Evolutionary conservation across 2,329 filamentous ascomycete species (phyloP).

Genomic region (Nemania sp.): DNA sequence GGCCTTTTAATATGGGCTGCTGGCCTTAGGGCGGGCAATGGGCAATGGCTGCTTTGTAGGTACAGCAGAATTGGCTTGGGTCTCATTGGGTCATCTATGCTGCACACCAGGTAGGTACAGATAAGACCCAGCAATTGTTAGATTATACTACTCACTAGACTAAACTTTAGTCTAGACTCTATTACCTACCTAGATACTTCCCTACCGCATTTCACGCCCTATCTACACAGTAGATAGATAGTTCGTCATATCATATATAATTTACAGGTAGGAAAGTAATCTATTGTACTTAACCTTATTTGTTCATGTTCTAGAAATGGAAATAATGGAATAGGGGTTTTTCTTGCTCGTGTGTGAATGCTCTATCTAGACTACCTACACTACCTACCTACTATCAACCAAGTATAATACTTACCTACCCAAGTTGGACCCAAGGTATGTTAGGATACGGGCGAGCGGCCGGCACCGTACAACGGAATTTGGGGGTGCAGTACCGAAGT

Average conservation of each 20-base stretch:
- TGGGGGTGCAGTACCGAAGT: conserved; percentile 26
- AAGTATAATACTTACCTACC: no score
- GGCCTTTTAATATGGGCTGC: conserved; percentile 33
- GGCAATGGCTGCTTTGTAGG: neutral
- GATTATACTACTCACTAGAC: neutral
- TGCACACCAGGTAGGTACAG: no score
- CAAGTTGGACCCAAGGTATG: no score
- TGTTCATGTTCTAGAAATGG: conserved; percentile 21
- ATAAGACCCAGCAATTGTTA: neutral
- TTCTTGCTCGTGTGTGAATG: neutral
- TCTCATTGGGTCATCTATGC: neutral
- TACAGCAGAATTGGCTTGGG: neutral
- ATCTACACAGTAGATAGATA: neutral
- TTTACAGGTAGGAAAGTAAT: no score
- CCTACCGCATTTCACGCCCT: neutral
- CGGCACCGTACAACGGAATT: conserved; percentile 17
- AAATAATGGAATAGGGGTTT: conserved; percentile 22
- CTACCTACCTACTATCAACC: neutral
- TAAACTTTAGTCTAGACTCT: conserved; percentile 6
- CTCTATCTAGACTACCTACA: no score
- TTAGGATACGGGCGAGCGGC: neutral
- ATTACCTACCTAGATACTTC: no score
- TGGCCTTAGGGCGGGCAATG: conserved; percentile 25
- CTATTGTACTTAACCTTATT: neutral
- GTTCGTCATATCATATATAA: neutral